Evolutionary conservation across 108 stramenopile genomes (phyloP).

Genomic region (Skeletonema grethae): DNA sequence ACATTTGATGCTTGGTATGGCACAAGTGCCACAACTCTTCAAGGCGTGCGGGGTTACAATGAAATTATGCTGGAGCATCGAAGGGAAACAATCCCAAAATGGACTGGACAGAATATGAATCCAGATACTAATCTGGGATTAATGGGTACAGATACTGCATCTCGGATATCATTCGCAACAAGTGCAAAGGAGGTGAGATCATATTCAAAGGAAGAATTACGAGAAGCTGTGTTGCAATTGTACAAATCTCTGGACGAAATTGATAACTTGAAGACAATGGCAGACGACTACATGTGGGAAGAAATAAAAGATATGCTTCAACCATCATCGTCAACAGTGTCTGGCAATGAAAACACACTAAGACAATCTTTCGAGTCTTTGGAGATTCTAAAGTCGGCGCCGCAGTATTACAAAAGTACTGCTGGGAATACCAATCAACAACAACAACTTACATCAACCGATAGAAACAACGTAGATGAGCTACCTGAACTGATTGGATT

Average conservation of each 20-base stretch:
- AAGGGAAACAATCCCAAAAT: constrained; percentile 58
- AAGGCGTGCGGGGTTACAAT: constrained; percentile 70
- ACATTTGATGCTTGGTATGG: constrained; percentile 48
- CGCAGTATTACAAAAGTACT: constrained; percentile 5
- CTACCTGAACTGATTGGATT: constrained; percentile 61
- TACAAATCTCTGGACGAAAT: constrained; percentile 50
- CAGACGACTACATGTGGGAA: constrained; percentile 78
- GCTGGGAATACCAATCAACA: neutral
- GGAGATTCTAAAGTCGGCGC: constrained; percentile 28
- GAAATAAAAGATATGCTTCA: constrained; percentile 42
- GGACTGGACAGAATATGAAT: constrained; percentile 32
- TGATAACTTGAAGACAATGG: constrained; percentile 50
- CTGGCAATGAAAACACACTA: constrained; percentile 1
- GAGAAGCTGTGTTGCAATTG: constrained; percentile 45
- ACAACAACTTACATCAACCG: neutral
- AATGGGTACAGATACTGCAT: neutral
- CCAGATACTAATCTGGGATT: neutral
- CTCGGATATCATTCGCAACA: neutral
- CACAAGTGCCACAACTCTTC: constrained; percentile 29
- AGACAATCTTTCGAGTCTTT: constrained; percentile 33
- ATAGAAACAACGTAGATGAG: constrained; percentile 9
- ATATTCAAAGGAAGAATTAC: constrained; percentile 36
- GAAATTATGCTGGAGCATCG: constrained; percentile 83
- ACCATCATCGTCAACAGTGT: constrained; percentile 6
- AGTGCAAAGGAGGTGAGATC: neutral